phyloP scores from a whole-genome alignment of 768 basidiomycete genomes.

The Fibroporia radiculosa region DNA sequence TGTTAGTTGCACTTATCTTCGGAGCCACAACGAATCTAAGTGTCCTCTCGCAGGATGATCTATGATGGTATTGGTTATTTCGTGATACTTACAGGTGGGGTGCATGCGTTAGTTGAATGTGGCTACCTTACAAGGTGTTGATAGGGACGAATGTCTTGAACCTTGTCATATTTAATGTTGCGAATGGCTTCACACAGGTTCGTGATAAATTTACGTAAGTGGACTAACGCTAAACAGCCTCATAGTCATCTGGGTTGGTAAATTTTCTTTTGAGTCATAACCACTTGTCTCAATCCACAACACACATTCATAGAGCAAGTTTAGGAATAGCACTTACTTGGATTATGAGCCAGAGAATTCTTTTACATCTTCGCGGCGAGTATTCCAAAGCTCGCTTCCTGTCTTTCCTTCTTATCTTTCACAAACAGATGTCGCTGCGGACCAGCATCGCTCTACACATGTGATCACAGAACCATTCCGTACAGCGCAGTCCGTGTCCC shows the following conservation, averaged over 20 bases:
- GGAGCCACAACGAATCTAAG: background rate
- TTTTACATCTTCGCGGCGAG: conserved; percentile 27
- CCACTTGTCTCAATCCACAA: background rate
- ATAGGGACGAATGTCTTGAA: conserved; percentile 22
- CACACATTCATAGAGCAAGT: conserved; percentile 18
- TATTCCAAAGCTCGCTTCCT: background rate
- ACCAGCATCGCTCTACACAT: conserved; percentile 10
- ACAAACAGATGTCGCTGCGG: conserved; percentile 13
- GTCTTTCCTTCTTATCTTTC: background rate
- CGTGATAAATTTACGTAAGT: conserved; percentile 4
- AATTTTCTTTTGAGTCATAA: background rate
- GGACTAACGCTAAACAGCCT: background rate
- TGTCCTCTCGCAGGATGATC: conserved; percentile 40
- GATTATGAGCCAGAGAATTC: conserved; percentile 30
- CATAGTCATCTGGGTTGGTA: conserved; percentile 13
- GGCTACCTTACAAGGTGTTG: too few species aligned
- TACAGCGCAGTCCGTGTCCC: conserved; percentile 11
- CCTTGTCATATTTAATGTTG: conserved; percentile 20
- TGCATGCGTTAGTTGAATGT: background rate
- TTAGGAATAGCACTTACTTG: conserved; percentile 27
- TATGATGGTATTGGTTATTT: conserved; percentile 64
- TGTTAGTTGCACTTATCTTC: conserved; percentile 16
- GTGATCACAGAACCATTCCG: conserved; percentile 10
- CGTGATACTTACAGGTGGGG: conserved; percentile 38
- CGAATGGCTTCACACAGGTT: conserved; percentile 15